Evolutionary conservation across 2,329 filamentous ascomycete species (phyloP).

Genomic region (Cladosporium sp.): DNA sequence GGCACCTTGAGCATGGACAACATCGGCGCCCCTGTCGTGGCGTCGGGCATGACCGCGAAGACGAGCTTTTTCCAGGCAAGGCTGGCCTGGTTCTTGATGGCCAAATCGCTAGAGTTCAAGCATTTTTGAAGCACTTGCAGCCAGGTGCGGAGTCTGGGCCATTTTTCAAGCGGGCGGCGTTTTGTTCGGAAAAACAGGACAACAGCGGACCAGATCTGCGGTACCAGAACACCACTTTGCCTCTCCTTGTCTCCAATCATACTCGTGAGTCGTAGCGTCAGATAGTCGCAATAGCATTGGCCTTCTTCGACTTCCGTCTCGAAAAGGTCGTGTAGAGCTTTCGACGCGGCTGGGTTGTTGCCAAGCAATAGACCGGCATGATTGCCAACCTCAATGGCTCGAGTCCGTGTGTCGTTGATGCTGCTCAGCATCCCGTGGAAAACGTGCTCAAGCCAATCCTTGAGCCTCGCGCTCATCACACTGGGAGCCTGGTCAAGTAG

Average conservation of each 20-base stretch:
- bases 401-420: slow-evolving; percentile 71
- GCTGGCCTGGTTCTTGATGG: slow-evolving; percentile 74
- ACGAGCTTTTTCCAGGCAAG: slow-evolving; percentile 83
- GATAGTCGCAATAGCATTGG: slow-evolving; percentile 67
- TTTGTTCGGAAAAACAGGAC: slow-evolving; percentile 71
- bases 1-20: slow-evolving; percentile 68
- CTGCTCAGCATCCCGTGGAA: slow-evolving; percentile 79
- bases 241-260: slow-evolving; percentile 65
- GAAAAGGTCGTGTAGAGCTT: slow-evolving; percentile 65
- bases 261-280: slow-evolving; percentile 64
- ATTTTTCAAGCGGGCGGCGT: slow-evolving; percentile 60
- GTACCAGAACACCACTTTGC: slow-evolving; percentile 61
- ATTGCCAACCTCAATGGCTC: slow-evolving; percentile 72
- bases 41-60: slow-evolving; percentile 68
- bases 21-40: slow-evolving; percentile 56
- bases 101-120: slow-evolving; percentile 75
- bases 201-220: slow-evolving; percentile 85
- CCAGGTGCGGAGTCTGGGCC: slow-evolving; percentile 73
- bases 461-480: slow-evolving; percentile 67
- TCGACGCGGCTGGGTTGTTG: slow-evolving; percentile 66
- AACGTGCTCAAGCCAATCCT: slow-evolving; percentile 79
- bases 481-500: slow-evolving; percentile 70
- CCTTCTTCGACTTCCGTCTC: slow-evolving; percentile 53
- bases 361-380: slow-evolving; percentile 70
- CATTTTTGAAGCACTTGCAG: slow-evolving; percentile 76